Evolutionary conservation across 108 stramenopile species (phyloP).

Genomic region (Pseudonitzschia pungens): DNA sequence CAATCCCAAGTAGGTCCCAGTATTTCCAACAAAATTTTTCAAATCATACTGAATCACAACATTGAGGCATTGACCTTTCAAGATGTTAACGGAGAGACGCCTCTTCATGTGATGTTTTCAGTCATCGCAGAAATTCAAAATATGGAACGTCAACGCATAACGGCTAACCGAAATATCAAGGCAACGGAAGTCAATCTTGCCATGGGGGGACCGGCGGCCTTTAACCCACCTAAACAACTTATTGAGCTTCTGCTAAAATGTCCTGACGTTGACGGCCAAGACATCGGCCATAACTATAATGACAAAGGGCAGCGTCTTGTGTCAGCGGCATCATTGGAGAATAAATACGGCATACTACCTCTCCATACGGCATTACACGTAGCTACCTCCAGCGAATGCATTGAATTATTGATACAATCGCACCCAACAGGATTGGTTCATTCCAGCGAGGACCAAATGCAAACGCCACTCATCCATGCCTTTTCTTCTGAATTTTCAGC

Average conservation of each 20-base stretch:
- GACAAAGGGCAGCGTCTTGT: slow-evolving; percentile 3
- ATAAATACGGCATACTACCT: slow-evolving; percentile 41
- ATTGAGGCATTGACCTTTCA: slow-evolving; percentile 32
- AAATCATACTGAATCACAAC: slow-evolving; percentile 45
- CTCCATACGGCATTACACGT: slow-evolving; percentile 46
- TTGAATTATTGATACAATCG: slow-evolving; percentile 39
- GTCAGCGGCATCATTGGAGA: slow-evolving; percentile 40
- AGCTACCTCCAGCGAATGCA: slow-evolving; percentile 30
- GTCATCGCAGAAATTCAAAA: slow-evolving; percentile 29
- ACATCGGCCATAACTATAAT: slow-evolving; percentile 16
- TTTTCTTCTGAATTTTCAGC: slow-evolving; percentile 38
- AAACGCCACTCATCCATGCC: slow-evolving; percentile 48
- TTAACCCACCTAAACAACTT: slow-evolving; percentile 36
- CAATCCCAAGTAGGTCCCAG: slow-evolving; percentile 18
- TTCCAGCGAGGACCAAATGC: slow-evolving; percentile 46
- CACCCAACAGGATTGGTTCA: slow-evolving; percentile 52
- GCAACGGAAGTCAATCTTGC: slow-evolving; percentile 30
- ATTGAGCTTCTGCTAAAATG: slow-evolving; percentile 43
- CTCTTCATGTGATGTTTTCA: slow-evolving; percentile 50
- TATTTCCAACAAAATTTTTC: slow-evolving; percentile 37
- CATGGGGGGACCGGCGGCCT: slow-evolving; percentile 34
- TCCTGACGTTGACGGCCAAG: slow-evolving; percentile 36
- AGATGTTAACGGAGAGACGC: slow-evolving; percentile 40
- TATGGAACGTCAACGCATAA: slow-evolving; percentile 22
- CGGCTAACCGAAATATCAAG: slow-evolving; percentile 22